Percentiles rank a stretch among this genome's conserved stretches.
phyloP scores from a whole-genome alignment of 1,139 yeast species.

The Protomyces inundatus region DNA sequence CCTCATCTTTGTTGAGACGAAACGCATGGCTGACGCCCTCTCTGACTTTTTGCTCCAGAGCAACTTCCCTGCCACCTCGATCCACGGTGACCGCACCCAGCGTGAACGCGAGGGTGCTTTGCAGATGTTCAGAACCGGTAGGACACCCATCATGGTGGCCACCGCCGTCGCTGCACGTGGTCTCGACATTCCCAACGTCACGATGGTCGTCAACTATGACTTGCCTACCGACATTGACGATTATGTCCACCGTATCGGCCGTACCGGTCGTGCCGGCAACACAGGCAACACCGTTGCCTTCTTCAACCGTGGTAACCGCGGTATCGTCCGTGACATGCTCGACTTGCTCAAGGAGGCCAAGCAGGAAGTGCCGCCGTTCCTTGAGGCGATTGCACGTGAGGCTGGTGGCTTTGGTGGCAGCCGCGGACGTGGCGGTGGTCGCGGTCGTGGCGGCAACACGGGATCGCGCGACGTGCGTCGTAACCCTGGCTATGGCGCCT shows the following conservation, averaged over 20 bases:
- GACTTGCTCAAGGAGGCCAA: slow-evolving; percentile 90
- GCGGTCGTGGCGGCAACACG: slow-evolving; percentile 41
- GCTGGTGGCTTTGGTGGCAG: slow-evolving; percentile 56
- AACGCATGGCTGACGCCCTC: slow-evolving; percentile 95
- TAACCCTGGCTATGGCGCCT: slow-evolving; percentile 38
- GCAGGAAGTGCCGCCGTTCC: slow-evolving; percentile 92
- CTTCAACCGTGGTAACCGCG: slow-evolving; percentile 92
- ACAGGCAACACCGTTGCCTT: slow-evolving; percentile 97
- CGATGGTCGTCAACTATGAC: slow-evolving; percentile 95
- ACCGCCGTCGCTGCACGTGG: slow-evolving; percentile 99
- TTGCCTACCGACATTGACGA: slow-evolving; percentile 96
- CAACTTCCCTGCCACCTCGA: slow-evolving; percentile 93
- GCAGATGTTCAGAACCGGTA: slow-evolving; percentile 78
- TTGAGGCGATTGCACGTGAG: slow-evolving; percentile 76
- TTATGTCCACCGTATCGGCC: slow-evolving; percentile 98
- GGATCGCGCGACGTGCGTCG: slow-evolving; percentile 45
- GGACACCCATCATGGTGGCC: slow-evolving; percentile 89
- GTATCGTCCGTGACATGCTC: slow-evolving; percentile 79
- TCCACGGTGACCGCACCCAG: slow-evolving; percentile 98
- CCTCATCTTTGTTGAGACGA: slow-evolving; percentile 93
- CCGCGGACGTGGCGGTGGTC: slow-evolving; percentile 53
- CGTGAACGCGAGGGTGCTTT: slow-evolving; percentile 96
- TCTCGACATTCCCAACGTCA: slow-evolving; percentile 96
- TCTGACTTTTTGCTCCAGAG: slow-evolving; percentile 87
- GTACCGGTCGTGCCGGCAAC: slow-evolving; percentile 99